These are phyloP conservation scores for Gnaphalium uliginosum DNA, from an alignment of 129 eudicot species.

Conservation along the genomic window DNA sequence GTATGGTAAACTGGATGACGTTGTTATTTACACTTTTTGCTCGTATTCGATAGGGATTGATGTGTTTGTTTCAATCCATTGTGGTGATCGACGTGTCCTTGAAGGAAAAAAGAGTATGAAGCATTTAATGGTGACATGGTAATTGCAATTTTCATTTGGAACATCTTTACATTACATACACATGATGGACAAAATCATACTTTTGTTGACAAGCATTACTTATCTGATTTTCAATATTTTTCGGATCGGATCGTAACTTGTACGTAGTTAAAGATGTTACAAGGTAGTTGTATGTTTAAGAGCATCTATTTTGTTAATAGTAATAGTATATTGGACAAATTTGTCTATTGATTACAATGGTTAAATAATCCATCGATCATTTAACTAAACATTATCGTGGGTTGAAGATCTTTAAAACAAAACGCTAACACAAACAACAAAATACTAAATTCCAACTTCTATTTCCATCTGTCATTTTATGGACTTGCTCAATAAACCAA, in stretches of 20 bases:
- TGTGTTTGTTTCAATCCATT: constrained; percentile 21
- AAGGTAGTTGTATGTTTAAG: too few species aligned
- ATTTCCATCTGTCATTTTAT: constrained; percentile 11
- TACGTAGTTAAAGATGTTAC: too few species aligned
- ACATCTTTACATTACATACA: background rate
- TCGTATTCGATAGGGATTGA: constrained; percentile 21
- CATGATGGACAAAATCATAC: constrained; percentile 24
- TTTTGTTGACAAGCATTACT: constrained; percentile 4
- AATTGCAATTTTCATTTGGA: constrained; percentile 17
- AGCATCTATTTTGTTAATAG: too few species aligned
- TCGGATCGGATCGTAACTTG: too few species aligned
- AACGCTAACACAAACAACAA: constrained; percentile 25
- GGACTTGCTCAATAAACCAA: background rate
- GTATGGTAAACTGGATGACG: background rate
- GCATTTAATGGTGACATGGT: constrained; percentile 30
- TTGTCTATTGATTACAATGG: too few species aligned
- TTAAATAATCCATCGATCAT: too few species aligned
- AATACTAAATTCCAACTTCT: constrained; percentile 24
- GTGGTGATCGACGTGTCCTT: constrained; percentile 23
- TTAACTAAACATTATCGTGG: background rate
- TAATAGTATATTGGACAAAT: too few species aligned
- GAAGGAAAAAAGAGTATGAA: constrained; percentile 4
- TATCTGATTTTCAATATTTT: too few species aligned
- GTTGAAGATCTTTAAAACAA: background rate
- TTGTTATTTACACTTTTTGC: background rate